phyloP scores from a whole-genome alignment of 169 alveolate species.

The Plasmodium falciparum region DNA sequence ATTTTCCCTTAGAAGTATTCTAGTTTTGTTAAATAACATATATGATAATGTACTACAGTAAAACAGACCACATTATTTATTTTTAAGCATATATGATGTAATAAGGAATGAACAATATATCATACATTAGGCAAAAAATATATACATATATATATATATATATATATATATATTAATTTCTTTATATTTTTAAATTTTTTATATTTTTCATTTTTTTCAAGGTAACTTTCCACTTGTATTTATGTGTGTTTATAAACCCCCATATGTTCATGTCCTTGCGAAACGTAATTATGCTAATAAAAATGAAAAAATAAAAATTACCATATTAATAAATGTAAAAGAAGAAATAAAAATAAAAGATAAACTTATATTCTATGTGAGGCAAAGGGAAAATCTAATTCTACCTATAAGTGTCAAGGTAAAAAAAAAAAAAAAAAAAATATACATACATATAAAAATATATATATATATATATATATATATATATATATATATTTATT shows the following conservation, averaged over 20 bases:
- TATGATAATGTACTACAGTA: too few relatives aligned
- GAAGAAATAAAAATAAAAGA: constrained; percentile 66
- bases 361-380: constrained; percentile 32
- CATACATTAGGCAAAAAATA: too few relatives aligned
- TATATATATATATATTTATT: background rate
- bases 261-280: constrained; percentile 24
- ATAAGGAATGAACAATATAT: too few relatives aligned
- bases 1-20: background rate
- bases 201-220: background rate
- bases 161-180: too few relatives aligned
- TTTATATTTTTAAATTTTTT: background rate
- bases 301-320: constrained; percentile 37
- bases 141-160: too few relatives aligned
- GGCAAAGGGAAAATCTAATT: constrained; percentile 23
- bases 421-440: background rate
- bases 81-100: too few relatives aligned
- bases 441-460: background rate
- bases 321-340: constrained; percentile 23
- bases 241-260: constrained; percentile 38
- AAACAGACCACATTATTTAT: too few relatives aligned
- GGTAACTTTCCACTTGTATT: constrained; percentile 39
- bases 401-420: constrained; percentile 50
- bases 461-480: background rate
- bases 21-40: background rate
- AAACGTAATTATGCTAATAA: constrained; percentile 40